These are phyloP conservation scores for Fonsecaea pugnacius DNA, from an alignment of 2,329 filamentous ascomycete species.

Conservation along the genomic window DNA sequence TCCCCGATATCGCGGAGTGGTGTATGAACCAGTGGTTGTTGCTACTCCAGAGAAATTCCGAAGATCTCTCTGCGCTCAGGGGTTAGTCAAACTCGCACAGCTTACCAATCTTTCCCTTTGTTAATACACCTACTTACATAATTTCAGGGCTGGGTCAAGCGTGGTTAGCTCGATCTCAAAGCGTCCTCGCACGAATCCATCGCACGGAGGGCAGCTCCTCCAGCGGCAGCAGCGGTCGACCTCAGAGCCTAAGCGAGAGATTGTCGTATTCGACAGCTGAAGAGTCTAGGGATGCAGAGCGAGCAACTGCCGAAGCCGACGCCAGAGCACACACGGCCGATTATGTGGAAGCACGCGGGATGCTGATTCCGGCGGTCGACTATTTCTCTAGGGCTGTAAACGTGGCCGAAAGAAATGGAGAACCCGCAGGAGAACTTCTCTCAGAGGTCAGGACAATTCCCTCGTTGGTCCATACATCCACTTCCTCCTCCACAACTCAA, in stretches of 20 bases:
- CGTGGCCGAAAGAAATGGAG: slow-evolving; percentile 47
- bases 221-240: slow-evolving; percentile 42
- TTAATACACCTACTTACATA: slow-evolving; percentile 7
- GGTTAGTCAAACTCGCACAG: slow-evolving; percentile 41
- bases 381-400: slow-evolving; percentile 55
- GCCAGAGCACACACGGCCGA: slow-evolving; percentile 46
- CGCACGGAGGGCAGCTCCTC: slow-evolving; percentile 46
- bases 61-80: slow-evolving; percentile 49
- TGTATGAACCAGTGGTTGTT: slow-evolving; percentile 55
- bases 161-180: slow-evolving; percentile 59
- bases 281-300: slow-evolving; percentile 41
- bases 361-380: slow-evolving; percentile 57
- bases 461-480: slow-evolving; percentile 16
- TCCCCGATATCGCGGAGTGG: slow-evolving; percentile 55
- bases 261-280: slow-evolving; percentile 33
- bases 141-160: slow-evolving; percentile 53
- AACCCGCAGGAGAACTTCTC: slow-evolving; percentile 50
- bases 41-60: slow-evolving; percentile 51
- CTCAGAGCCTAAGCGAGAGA: slow-evolving; percentile 24
- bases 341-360: slow-evolving; percentile 58
- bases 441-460: slow-evolving; percentile 44
- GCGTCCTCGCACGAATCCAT: slow-evolving; percentile 54
- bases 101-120: slow-evolving; percentile 14
- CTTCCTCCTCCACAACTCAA: slow-evolving; percentile 23
- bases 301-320: slow-evolving; percentile 44